A percentile compares a stretch with the other conserved stretches of the same genome.
Conservation (phyloP, 805 yeast genomes). For the Candida broadrunensis region DNA sequence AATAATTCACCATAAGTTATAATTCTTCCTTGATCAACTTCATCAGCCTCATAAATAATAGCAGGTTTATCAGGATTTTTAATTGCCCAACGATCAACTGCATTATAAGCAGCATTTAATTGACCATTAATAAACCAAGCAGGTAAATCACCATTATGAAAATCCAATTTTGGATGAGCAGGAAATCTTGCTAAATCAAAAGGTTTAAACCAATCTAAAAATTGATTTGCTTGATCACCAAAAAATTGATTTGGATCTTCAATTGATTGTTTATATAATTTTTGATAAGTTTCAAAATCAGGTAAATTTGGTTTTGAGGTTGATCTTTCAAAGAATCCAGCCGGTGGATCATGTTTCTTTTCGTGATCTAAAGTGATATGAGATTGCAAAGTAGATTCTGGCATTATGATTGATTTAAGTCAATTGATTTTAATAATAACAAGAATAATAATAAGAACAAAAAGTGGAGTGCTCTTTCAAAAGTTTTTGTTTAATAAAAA, state of each 20-base stretch:
- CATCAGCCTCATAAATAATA: slow-evolving; percentile 91
- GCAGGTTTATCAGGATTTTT: slow-evolving; percentile 82
- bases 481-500: neutral
- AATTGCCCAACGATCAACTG: slow-evolving; percentile 94
- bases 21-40: slow-evolving; percentile 65
- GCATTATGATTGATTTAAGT: slow-evolving; percentile 4
- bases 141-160: slow-evolving; percentile 69
- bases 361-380: slow-evolving; percentile 36
- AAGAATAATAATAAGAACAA: too few species aligned
- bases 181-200: slow-evolving; percentile 50
- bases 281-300: slow-evolving; percentile 48
- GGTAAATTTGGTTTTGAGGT: slow-evolving; percentile 46
- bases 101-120: slow-evolving; percentile 88
- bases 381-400: slow-evolving; percentile 7
- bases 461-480: too few species aligned
- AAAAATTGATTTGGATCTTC: slow-evolving; percentile 54
- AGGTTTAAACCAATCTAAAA: slow-evolving; percentile 51
- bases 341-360: slow-evolving; percentile 28
- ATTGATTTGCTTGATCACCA: slow-evolving; percentile 49
- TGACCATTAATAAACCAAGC: slow-evolving; percentile 91
- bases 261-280: slow-evolving; percentile 54
- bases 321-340: slow-evolving; percentile 41
- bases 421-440: neutral
- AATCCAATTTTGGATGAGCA: slow-evolving; percentile 44
- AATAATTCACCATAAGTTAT: slow-evolving; percentile 86